A percentile compares a stretch with the other conserved stretches of the same genome.
These are phyloP conservation scores for Trametes hirsuta DNA, from an alignment of 1,284 basidiomycete species.

Conservation along the genomic window DNA sequence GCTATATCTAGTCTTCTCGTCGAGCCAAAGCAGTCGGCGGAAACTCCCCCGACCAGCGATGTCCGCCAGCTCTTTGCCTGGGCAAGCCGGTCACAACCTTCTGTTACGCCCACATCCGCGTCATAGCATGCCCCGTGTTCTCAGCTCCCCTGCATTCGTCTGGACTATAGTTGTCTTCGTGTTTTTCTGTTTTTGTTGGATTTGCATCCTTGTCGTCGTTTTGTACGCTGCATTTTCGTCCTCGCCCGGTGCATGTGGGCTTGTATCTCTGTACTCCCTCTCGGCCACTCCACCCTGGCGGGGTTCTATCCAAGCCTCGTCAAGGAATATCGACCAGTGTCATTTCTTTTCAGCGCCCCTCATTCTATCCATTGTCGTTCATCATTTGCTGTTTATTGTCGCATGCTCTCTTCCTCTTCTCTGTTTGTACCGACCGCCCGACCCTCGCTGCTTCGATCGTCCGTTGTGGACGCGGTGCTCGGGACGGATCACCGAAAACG, in stretches of 20 bases:
- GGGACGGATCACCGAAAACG: not conserved
- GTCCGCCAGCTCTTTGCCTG: conserved; percentile 78
- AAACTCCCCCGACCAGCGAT: conserved; percentile 65
- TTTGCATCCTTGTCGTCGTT: conserved; percentile 18
- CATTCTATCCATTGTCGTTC: conserved; percentile 5
- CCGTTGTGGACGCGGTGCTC: not conserved
- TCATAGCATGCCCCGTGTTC: conserved; percentile 17
- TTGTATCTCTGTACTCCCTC: conserved; percentile 14
- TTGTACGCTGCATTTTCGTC: conserved; percentile 23
- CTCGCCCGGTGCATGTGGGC: not conserved
- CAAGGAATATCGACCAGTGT: not conserved
- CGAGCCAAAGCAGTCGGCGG: conserved; percentile 78
- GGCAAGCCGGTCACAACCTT: conserved; percentile 58
- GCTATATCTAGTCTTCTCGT: conserved; percentile 63
- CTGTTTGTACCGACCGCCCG: conserved; percentile 7
- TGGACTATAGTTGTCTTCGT: conserved; percentile 16
- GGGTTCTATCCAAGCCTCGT: not conserved
- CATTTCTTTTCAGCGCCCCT: not conserved
- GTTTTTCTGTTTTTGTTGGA: conserved; percentile 10
- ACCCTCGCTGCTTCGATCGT: not conserved
- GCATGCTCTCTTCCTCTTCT: conserved; percentile 3
- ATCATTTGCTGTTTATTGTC: conserved; percentile 3
- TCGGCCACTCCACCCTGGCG: not conserved
- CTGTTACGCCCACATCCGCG: conserved; percentile 9
- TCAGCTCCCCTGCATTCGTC: conserved; percentile 33